These are phyloP conservation scores for Letharia lupina DNA, from an alignment of 495 filamentous ascomycete genomes.

Conservation along the genomic window DNA sequence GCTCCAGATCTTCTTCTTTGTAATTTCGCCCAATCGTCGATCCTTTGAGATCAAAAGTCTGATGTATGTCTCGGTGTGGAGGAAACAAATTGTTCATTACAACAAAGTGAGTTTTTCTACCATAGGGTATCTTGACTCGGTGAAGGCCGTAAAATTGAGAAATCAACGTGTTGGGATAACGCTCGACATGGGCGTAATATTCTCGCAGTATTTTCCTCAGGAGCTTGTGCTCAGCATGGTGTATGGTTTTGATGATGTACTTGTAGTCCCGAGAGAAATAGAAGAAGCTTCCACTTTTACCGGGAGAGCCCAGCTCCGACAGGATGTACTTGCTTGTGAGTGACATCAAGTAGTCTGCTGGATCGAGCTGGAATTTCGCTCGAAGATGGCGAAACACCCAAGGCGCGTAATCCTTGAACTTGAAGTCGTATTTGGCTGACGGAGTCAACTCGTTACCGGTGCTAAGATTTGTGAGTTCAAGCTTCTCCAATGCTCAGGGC, in stretches of 20 bases:
- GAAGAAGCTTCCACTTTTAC: constrained; percentile 98
- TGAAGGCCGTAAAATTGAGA: constrained; percentile 98
- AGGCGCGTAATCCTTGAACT: constrained; percentile 99
- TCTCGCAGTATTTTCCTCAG: constrained; percentile 84
- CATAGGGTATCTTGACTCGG: constrained; percentile 96
- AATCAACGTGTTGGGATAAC: constrained; percentile 91
- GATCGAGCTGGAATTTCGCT: constrained; percentile 81
- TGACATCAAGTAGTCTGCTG: constrained; percentile 96
- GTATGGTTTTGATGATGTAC: constrained; percentile 99
- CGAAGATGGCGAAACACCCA: constrained; percentile 97
- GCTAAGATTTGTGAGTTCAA: constrained; percentile 35
- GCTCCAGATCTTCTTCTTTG: constrained; percentile 75
- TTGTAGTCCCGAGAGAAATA: constrained; percentile 99
- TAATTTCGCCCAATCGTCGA: constrained; percentile 90
- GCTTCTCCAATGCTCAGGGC: background rate
- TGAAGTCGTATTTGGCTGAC: constrained; percentile 99
- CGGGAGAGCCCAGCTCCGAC: constrained; percentile 91
- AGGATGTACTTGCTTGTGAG: constrained; percentile 98
- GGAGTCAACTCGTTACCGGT: constrained; percentile 96
- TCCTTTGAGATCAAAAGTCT: constrained; percentile 96
- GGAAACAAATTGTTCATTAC: constrained; percentile 99
- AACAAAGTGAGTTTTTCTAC: constrained; percentile 97
- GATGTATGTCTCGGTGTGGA: constrained; percentile 93
- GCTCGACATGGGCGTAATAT: constrained; percentile 87
- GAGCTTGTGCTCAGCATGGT: constrained; percentile 92